Percentiles rank a stretch among this genome's conserved stretches.
Conservation (phyloP, 768 basidiomycete genomes). For the Boletellus emodensis region DNA sequence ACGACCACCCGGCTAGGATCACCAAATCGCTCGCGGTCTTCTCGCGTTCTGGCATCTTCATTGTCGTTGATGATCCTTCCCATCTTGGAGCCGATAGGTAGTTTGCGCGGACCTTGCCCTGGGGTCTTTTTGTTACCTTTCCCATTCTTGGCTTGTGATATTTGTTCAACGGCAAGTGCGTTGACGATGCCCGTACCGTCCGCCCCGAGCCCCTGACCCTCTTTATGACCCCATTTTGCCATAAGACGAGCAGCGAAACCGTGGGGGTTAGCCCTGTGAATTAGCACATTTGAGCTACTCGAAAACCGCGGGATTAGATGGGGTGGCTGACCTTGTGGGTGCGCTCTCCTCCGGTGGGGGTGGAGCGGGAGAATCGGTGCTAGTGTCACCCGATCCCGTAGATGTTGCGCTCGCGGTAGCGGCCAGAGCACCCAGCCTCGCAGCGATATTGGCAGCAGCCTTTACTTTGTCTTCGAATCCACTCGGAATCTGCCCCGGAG, state of each 20-base stretch:
- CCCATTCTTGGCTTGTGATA: conserved; percentile 32
- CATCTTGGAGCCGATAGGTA: conserved; percentile 59
- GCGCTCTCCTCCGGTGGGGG: conserved; percentile 29
- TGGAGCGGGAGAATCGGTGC: conserved; percentile 23
- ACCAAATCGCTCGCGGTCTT: conserved; percentile 79
- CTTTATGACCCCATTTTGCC: conserved; percentile 96
- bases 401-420: conserved; percentile 24
- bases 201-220: conserved; percentile 87
- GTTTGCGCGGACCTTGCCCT: conserved; percentile 35
- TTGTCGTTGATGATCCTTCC: conserved; percentile 90
- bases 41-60: conserved; percentile 72
- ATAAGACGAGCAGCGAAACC: conserved; percentile 83
- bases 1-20: conserved; percentile 88
- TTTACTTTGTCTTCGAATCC: conserved; percentile 66
- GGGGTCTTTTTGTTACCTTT: conserved; percentile 38
- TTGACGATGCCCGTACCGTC: conserved; percentile 85
- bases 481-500: conserved; percentile 42
- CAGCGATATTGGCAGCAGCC: conserved; percentile 80
- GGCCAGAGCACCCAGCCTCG: conserved; percentile 59
- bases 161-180: conserved; percentile 78
- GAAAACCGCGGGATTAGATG: neutral
- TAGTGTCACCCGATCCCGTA: conserved; percentile 24
- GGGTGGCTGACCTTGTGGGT: conserved; percentile 12
- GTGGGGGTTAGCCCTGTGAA: conserved; percentile 53
- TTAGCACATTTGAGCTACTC: neutral